A percentile compares a stretch with the other conserved stretches of the same genome.
phyloP scores from a whole-genome alignment of 2,329 filamentous ascomycete species.

The Monilinia fructicola region DNA sequence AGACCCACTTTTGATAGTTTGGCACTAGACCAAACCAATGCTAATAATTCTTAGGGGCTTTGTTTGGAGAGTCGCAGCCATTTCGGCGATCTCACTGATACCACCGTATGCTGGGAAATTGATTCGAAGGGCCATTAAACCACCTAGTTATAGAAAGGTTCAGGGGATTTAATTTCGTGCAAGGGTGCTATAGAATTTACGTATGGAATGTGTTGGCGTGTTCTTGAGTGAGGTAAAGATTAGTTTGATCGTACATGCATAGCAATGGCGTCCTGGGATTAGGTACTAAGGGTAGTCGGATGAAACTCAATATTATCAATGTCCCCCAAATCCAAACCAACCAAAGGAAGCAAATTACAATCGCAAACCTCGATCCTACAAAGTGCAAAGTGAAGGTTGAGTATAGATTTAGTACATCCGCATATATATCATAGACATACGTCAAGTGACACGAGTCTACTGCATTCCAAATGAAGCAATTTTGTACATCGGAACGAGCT shows the following conservation, averaged over 20 bases:
- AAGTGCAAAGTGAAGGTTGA: too few relatives aligned
- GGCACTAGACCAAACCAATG: neutral
- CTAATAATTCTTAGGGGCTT: constrained; percentile 60
- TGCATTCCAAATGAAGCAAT: too few relatives aligned
- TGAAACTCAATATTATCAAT: neutral
- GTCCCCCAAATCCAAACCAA: neutral
- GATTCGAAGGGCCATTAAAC: constrained; percentile 80
- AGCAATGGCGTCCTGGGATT: constrained; percentile 7
- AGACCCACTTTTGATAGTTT: neutral
- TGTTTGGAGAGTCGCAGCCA: constrained; percentile 81
- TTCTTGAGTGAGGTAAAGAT: neutral
- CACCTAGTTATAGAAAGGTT: constrained; percentile 93
- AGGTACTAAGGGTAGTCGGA: neutral
- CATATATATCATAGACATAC: too few relatives aligned
- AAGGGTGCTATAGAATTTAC: neutral
- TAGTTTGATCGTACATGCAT: constrained; percentile 2
- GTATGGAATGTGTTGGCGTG: neutral
- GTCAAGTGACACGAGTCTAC: too few relatives aligned
- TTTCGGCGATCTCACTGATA: constrained; percentile 75
- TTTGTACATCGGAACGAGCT: too few relatives aligned
- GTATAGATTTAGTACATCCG: too few relatives aligned
- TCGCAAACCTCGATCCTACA: too few relatives aligned
- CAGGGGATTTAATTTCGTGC: constrained; percentile 52
- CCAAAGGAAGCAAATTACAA: too few relatives aligned
- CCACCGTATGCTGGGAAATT: constrained; percentile 87